Base-by-base conservation (phyloP, 345 rosid genomes). In the Pseudoturritis turrita region DNA sequence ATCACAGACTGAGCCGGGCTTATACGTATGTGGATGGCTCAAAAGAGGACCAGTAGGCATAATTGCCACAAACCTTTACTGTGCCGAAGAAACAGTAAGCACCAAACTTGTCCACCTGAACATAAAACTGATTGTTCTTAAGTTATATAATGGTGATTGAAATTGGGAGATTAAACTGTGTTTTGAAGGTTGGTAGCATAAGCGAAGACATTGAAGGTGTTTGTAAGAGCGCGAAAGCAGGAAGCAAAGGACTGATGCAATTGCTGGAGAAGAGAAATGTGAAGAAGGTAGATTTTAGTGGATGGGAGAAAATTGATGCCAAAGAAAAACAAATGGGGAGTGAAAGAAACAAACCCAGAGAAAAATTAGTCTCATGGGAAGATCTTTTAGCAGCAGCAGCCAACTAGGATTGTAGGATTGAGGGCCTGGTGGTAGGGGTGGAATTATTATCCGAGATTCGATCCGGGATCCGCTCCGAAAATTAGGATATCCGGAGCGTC, bases 1-100 rank as follows among this genome's bases (percentile, higher is more conserved):
- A 25, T 55, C 81, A 33, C 43, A 21, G 74, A 58, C 73, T 9
- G 96, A 87, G 74, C 77, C 62, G 2, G 96, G 99, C n/a, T 78
- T 89, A 77, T 91, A 95, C 26, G 99, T 88, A 15, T 88, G 96
- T 61, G 99, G 96, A 47, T 95, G 99, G 98, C 83, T 95, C 59
- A 95, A 89, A 83, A 85, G 98, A 80, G 98, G 96, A 74, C 96
- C 98, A 47, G 88, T 88, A 1, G 96, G 98, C 70, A 91, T 95
- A 54, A 85, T 91, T 49, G 96, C 80, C 50, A 91, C 98, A 61
- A 89, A 95, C 82, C 97, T 86, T 19, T 84, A 86, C 77, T 91
- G 99, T 62, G 91, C 98, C 0, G 96, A 91, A 68, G 96, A 89
- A 88, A 91, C 96, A 18, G 97, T 94, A 81, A 85, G 91, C 62